Evolutionary conservation across 768 basidiomycete genomes (phyloP), one percentile per base, ranked within the genome.

Genomic region (Pluteus cervinus): DNA sequence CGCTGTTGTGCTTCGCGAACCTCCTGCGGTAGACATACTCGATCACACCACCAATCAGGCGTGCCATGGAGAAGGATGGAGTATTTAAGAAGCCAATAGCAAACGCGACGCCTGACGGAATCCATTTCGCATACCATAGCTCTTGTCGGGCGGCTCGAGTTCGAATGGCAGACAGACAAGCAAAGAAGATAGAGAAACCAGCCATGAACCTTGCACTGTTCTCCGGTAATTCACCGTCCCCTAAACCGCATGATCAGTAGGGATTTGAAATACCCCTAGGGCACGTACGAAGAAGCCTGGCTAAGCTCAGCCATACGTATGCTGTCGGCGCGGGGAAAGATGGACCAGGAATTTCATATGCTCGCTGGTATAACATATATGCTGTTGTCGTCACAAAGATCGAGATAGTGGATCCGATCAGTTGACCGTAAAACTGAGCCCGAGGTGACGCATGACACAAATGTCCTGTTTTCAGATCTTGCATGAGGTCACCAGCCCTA

Each of bases 401-500:
- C 6, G 87, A 90, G 4, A 94, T 71, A 1, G 81, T 73, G 7
- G 87, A 90, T 23, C 94, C 94, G 39, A 97, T 82, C 33, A 98
- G 66, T 57, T 98, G 90, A 7, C 90, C 89, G 49, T 81, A 93
- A 56, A 97, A 96, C 53, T 94, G 94, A 2, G 90, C 89, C 49
- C 89, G 71, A 32, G 94, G 94, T 16, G 91, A 93, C 7, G 92
- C 92, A 45, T 73, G 75, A 38, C 89, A 75, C n/a, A 98, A 66
- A 57, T 96, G 89, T 0, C 94, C 94, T 2, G 94, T 96, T 64
- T 98, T 98, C 42, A 98, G 66, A 60, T 98, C 94, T 64, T 98
- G 94, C 94, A 98, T 97, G 7, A 97, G 76, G 55, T 98, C 94
- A 11, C 92, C 94, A 5, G 93, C 91, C 57, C 88, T 92, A 46